Evolutionary conservation across 1,139 yeast genomes (phyloP).

Genomic region (Hyphopichia burtonii): DNA sequence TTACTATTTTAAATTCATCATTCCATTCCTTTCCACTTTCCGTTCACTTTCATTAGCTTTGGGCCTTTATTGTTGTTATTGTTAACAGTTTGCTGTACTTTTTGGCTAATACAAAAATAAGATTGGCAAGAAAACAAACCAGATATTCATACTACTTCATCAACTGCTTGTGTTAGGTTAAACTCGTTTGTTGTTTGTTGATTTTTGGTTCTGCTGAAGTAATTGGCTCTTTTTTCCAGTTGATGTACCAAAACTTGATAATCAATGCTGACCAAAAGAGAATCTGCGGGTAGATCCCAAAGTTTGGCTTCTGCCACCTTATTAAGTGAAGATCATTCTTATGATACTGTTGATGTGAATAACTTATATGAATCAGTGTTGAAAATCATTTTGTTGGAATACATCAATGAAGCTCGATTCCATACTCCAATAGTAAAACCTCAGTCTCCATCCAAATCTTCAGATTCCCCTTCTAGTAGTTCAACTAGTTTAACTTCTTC

Average conservation of each 20-base stretch:
- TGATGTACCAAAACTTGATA: neutral
- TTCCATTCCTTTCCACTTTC: neutral
- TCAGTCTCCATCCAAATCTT: neutral
- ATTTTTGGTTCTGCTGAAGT: neutral
- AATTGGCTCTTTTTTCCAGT: neutral
- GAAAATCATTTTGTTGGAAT: conserved; percentile 53
- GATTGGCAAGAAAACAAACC: too few relatives aligned
- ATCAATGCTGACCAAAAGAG: conserved; percentile 1
- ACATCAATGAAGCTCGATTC: conserved; percentile 59
- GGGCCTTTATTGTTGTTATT: neutral
- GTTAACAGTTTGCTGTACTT: neutral
- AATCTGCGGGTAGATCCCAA: conserved; percentile 11
- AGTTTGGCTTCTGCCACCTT: conserved; percentile 26
- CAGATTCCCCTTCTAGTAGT: neutral
- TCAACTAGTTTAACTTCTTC: neutral
- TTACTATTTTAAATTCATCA: neutral
- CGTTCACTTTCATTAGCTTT: too few relatives aligned
- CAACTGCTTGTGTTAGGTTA: too few relatives aligned
- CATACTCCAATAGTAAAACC: conserved; percentile 30
- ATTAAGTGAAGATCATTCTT: conserved; percentile 18
- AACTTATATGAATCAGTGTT: conserved; percentile 43
- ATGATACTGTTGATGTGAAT: conserved; percentile 24
- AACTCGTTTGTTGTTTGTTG: neutral
- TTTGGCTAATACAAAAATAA: too few relatives aligned
- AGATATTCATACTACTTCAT: too few relatives aligned